A percentile compares a stretch with the other conserved stretches of the same genome.
These are phyloP conservation scores for Claviceps africana DNA, from an alignment of 2,329 filamentous ascomycete species.

Conservation along the genomic window DNA sequence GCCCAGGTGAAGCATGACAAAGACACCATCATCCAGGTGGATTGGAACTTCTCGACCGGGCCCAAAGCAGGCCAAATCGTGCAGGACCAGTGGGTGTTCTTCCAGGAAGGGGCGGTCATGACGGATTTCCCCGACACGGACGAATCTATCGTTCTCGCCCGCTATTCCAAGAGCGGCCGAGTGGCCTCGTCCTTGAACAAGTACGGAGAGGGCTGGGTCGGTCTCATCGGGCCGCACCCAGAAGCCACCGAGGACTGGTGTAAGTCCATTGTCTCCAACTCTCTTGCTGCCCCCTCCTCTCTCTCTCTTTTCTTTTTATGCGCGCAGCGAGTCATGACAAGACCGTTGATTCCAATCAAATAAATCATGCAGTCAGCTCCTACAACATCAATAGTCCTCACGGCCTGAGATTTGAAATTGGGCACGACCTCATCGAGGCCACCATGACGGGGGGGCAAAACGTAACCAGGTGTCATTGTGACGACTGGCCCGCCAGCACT, in stretches of 20 bases:
- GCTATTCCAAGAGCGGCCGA: conserved; percentile 12
- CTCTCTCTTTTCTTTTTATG: not conserved
- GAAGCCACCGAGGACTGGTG: conserved; percentile 15
- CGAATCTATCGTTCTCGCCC: conserved; percentile 8
- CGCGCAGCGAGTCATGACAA: not conserved
- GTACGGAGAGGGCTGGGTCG: conserved; percentile 14
- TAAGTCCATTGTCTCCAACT: conserved; percentile 10
- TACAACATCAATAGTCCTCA: conserved; percentile 10
- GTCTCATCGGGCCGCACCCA: conserved; percentile 14
- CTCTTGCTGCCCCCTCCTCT: too few species aligned
- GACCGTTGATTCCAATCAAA: not conserved
- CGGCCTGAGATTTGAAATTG: conserved; percentile 11
- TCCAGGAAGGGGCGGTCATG: conserved; percentile 14
- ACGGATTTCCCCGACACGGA: conserved; percentile 8
- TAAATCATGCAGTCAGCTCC: conserved; percentile 2
- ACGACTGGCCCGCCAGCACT: conserved; percentile 1
- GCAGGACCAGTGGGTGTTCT: conserved; percentile 13
- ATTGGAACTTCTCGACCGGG: conserved; percentile 13
- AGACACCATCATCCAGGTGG: conserved; percentile 12
- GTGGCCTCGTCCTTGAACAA: conserved; percentile 13
- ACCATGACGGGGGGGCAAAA: conserved; percentile 8
- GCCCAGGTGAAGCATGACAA: conserved; percentile 10
- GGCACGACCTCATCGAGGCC: conserved; percentile 12
- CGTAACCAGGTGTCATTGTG: not conserved
- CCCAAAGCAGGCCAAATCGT: conserved; percentile 7